These are phyloP conservation scores for Lepidium didymum DNA, from an alignment of 345 rosid genomes.

Conservation along the genomic window DNA sequence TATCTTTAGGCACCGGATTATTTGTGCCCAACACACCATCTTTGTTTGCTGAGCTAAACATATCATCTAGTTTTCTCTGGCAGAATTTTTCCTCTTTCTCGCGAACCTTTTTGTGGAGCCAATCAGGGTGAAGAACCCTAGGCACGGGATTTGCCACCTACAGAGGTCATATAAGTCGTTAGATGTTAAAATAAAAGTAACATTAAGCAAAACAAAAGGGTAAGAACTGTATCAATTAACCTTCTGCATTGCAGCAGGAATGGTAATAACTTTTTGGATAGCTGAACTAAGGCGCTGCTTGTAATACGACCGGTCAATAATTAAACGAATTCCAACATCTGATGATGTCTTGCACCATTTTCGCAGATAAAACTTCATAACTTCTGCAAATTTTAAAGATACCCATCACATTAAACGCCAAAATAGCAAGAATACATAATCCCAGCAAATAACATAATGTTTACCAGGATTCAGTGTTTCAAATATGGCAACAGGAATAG, in stretches of 20 bases:
- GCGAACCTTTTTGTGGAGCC: conserved; percentile 93
- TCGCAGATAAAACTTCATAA: conserved; percentile 62
- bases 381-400: conserved; percentile 43
- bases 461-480: conserved; percentile 67
- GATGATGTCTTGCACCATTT: conserved; percentile 92
- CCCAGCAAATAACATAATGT: conserved; percentile 13
- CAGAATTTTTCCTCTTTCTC: conserved; percentile 89
- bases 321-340: conserved; percentile 66
- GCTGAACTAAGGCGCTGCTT: conserved; percentile 92
- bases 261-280: conserved; percentile 84
- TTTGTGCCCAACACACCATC: conserved; percentile 26
- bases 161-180: conserved; percentile 20
- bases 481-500: conserved; percentile 97
- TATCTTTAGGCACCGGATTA: conserved; percentile 26
- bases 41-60: conserved; percentile 39
- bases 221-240: conserved; percentile 31
- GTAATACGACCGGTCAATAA: conserved; percentile 92
- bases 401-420: conserved; percentile 8
- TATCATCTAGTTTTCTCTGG: conserved; percentile 75
- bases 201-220: neutral
- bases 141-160: conserved; percentile 96
- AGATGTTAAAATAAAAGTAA: conserved; percentile 14
- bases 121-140: conserved; percentile 92
- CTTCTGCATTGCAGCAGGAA: conserved; percentile 99
- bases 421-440: conserved; percentile 15